Base-by-base conservation (phyloP, 2,329 filamentous ascomycete species). In the Ampelomyces quisqualis region DNA sequence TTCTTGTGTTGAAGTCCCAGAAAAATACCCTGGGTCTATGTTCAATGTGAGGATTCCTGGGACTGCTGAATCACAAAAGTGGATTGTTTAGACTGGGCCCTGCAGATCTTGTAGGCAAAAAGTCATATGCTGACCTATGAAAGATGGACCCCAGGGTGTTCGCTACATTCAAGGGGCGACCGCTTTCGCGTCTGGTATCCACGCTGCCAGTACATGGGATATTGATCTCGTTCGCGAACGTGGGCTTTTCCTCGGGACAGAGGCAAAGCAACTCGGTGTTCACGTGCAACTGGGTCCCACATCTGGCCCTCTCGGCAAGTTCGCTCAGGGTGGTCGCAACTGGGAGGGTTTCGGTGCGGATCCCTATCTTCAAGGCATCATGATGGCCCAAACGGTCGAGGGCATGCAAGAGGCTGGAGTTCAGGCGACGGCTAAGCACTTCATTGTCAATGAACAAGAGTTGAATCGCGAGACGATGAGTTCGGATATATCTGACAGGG, bases 381-480 rank as follows among this genome's bases (percentile, higher is more conserved):
- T 71, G 26, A 70, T 72, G 39, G 55, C 65, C 26, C 53, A 75
- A 49, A 68, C 73, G 3, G 68, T 77, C 26, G 47, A 60, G 34
- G 73, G 74, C 10, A 68, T 76, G 50, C 69, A 78, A 55, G 62
- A 64, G 37, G 60, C 58, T 0, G 72, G 72, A 41, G 68, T 73
- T 3, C 70, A 69, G 28, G 67, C 72, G 8, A 70, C 58, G 28
- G 60, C 65, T 3, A 70, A 76, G 56, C 75, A 73, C 49, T 75
- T 62, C 42, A 69, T 86, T 40, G 77, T 76, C 21, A 85, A 89
- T 63, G 85, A 89, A 62, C 84, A 88, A 64, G 84, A 86, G 63
- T 72, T 67, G 2, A 70, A 73, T 29, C 67, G 73, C 6, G 60
- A 69, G 7, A 62, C 65, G 8, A 65, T 69, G 43, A 72, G 58